Base-by-base conservation (phyloP, 208 protist species). In the Trypanosoma avium region DNA sequence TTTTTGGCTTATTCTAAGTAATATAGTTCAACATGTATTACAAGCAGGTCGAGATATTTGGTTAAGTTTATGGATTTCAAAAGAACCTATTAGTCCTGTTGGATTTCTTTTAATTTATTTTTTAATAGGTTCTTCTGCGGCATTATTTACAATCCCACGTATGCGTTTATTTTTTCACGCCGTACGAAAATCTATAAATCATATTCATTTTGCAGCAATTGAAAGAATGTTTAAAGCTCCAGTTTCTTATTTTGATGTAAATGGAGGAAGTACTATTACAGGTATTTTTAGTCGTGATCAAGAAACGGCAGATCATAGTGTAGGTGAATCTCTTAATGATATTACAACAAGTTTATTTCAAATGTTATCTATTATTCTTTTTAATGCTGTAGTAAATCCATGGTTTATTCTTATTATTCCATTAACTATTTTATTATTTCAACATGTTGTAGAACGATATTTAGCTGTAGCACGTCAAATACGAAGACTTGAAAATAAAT, bases 231-330 rank as follows among this genome's bases (percentile, higher is more conserved):
- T 93, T 55, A 52, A 49, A 45, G 86, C 83, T 2, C 83, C 86
- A 17, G 82, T 84, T 9, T 93, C 86, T 35, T 90, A 84, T 58
- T 93, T 90, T 73, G 86, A 93, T 38, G 73, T 76, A 38, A 79
- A 86, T 36, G 61, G 83, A 13, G 68, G 70, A 5, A 84, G 86
- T 42, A 70, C 59, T 4, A 68, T 93, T 3, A 57, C 87, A 38
- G 71, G 83, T 22, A 70, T 86, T 9, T 76, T 93, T 13, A 86
- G 71, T 57, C 73, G 79, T 46, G 83, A 93, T 55, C 83, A 90
- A 54, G 82, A 85, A 50, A 73, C 89, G 33, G 83, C 86, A 13
- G 86, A 90, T 50, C 71, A 61, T 64, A 73, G 54, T 50, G 42
- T 87, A 12, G 75, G 76, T 0, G 67, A 63, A 26, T 78, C 78